Base-by-base conservation (phyloP, 768 basidiomycete species). In the Rhodotorula diobovata region DNA sequence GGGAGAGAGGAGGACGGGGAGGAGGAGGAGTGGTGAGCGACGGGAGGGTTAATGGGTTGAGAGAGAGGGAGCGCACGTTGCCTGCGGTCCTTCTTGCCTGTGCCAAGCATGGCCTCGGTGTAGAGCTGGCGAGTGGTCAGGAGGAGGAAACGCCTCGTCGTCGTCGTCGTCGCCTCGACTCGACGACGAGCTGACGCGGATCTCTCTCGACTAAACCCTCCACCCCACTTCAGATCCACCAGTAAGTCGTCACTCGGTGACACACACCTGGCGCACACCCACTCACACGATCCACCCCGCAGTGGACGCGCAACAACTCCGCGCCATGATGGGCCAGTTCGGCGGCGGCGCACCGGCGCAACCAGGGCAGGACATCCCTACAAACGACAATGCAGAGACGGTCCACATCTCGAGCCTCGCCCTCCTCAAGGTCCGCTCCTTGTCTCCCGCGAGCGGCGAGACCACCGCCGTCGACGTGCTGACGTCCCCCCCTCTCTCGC, bases 331-430 rank as follows among this genome's bases (percentile, higher is more conserved):
- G 46, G 66, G 63, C 16, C 73, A 74, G 41, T 46, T 74, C 35
- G 68, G 68, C 45, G 73, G 68, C 39, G 73, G 66, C 25, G 62
- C 20, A 11, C 56, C n/a, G 12, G 32, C 62, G 5, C 35, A 30
- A 0, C 67, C 65, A 4, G 74, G 60, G 1, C 58, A 43, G 25
- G 74, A 76, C 66, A 35, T 59, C 46, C 61, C 68, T 23, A 76
- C 69, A 15, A 72, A 60, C 46, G 66, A 64, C 76, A 82, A 82
- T 66, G 81, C 80, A 51, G 83, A 83, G 70, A 81, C 81, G 7
- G 94, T 98, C 74, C 93, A 97, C 81, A 98, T 99, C 78, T 96
- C 93, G 28, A 94, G 93, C 16, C 83, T 99, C 5, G 96, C 96
- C n/a, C 84, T 99, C 25, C 84, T 99, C 62, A 99, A 99, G 87